Evolutionary conservation across 2,329 filamentous ascomycete genomes (phyloP), one percentile per base, ranked within the genome.

Genomic region (Nannizziopsis barbatae): DNA sequence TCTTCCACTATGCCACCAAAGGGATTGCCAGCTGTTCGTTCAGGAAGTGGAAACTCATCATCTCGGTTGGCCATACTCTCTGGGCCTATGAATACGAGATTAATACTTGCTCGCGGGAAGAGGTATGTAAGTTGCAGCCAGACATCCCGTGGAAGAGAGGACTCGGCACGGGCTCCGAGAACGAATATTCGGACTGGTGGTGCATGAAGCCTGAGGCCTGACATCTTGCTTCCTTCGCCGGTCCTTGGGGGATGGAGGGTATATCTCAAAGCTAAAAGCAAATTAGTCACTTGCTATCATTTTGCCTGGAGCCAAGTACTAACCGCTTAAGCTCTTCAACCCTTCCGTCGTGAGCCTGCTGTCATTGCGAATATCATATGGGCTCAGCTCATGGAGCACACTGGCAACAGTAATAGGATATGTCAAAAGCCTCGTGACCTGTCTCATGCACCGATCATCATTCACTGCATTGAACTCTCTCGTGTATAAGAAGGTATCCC

Each of bases 51-150:
- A 62, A 93, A 94, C 65, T 98, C 92, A 51, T 81, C 78, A 60
- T 96, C 88, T 52, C 93, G 84, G 68, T 95, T 95, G 17, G 83
- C 75, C 89, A 98, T 96, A 59, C 84, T 86, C 69, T 98, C 92
- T 0, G 92, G 92, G 0, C 92, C 92, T 59, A 98, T 90, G 66
- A 98, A 92, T 62, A 96, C 78, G 18, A 98, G 69, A 61, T 96
- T 90, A 58, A 98, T 83, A 52, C 83, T 79, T n/a, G 86, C 79
- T 50, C 84, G 79, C n/a, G 89, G 90, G 72, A 98, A 98, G 55
- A 98, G 79, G 67, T 95, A 83, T n/a, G 86, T 80, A 47, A 98
- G 74, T 65, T 98, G 92, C 22, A 90, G 75, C 92, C 93, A 98
- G 45, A 89, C 85, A 60, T 95, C 82, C 54, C 93, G 83, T 3